Evolutionary conservation across 2,329 filamentous ascomycete genomes (phyloP).

Genomic region (Sphaerulina vaccinii): DNA sequence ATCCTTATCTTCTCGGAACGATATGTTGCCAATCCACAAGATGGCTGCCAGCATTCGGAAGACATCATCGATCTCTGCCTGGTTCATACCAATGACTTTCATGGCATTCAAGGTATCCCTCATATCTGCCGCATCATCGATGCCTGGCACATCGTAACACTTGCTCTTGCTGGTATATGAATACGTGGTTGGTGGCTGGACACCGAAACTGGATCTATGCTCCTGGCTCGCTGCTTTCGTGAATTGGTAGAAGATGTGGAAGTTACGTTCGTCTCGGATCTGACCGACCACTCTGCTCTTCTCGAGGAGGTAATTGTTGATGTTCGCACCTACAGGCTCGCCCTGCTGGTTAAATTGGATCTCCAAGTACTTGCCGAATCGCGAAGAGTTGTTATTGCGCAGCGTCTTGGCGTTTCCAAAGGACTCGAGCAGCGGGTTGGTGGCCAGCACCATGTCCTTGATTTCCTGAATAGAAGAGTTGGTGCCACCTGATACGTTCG

Average conservation of each 20-base stretch:
- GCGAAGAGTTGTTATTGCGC: conserved; percentile 97
- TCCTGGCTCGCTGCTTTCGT: conserved; percentile 87
- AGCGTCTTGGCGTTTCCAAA: conserved; percentile 98
- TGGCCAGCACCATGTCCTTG: conserved; percentile 99
- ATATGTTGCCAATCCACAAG: conserved; percentile 91
- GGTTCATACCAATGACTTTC: conserved; percentile 84
- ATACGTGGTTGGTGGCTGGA: conserved; percentile 91
- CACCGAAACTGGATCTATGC: conserved; percentile 83
- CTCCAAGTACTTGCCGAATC: conserved; percentile 97
- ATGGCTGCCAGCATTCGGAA: conserved; percentile 92
- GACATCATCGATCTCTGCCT: conserved; percentile 90
- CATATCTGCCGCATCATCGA: conserved; percentile 88
- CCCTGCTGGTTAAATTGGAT: conserved; percentile 91
- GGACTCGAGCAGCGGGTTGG: conserved; percentile 92
- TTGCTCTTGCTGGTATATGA: conserved; percentile 91
- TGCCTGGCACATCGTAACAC: conserved; percentile 89
- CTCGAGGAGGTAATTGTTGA: conserved; percentile 96
- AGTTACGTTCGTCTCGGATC: conserved; percentile 93
- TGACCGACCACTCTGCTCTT: conserved; percentile 94
- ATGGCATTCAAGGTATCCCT: conserved; percentile 90
- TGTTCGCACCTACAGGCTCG: conserved; percentile 92
- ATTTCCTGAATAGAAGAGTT: conserved; percentile 90
- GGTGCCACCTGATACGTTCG: conserved; percentile 83
- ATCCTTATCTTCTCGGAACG: conserved; percentile 83
- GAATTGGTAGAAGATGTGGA: conserved; percentile 99